phyloP scores from a whole-genome alignment of 108 stramenopile genomes.

The Nitzschia inconspicua region DNA sequence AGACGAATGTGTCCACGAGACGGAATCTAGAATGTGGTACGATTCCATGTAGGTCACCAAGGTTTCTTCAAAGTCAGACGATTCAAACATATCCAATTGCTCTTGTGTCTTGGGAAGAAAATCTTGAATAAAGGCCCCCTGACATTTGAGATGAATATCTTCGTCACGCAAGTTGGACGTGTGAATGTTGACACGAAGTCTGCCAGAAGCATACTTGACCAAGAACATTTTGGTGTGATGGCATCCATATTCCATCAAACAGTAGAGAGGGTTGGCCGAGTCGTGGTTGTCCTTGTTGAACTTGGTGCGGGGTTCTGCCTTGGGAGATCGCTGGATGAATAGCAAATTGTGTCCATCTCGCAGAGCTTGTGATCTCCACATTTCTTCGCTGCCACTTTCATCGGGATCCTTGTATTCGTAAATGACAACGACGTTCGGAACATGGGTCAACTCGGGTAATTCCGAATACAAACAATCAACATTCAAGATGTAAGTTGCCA shows the following conservation, averaged over 20 bases:
- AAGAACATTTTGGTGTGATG: conserved; percentile 84
- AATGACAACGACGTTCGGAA: conserved; percentile 52
- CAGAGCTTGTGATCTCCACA: conserved; percentile 17
- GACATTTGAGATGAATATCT: conserved; percentile 53
- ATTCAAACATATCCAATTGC: not conserved
- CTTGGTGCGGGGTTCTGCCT: conserved; percentile 14
- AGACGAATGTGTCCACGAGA: not conserved
- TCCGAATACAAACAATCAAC: conserved; percentile 48
- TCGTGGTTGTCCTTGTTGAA: no score
- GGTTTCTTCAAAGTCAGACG: conserved; percentile 56
- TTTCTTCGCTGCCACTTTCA: not conserved
- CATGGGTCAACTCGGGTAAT: conserved; percentile 50
- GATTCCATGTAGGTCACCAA: conserved; percentile 61
- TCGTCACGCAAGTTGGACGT: conserved; percentile 60
- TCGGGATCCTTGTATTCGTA: conserved; percentile 35
- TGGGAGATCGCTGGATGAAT: conserved; percentile 18
- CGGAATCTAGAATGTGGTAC: conserved; percentile 34
- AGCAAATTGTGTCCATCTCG: not conserved
- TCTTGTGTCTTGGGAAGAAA: conserved; percentile 51
- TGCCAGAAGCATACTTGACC: conserved; percentile 46
- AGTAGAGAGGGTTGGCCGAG: conserved; percentile 29
- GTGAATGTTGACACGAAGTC: conserved; percentile 65
- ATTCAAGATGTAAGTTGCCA: conserved; percentile 64
- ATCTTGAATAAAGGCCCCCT: conserved; percentile 61
- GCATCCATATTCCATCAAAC: conserved; percentile 35